Evolutionary conservation across 345 rosid species (phyloP).

Genomic region (Populus deltoides): DNA sequence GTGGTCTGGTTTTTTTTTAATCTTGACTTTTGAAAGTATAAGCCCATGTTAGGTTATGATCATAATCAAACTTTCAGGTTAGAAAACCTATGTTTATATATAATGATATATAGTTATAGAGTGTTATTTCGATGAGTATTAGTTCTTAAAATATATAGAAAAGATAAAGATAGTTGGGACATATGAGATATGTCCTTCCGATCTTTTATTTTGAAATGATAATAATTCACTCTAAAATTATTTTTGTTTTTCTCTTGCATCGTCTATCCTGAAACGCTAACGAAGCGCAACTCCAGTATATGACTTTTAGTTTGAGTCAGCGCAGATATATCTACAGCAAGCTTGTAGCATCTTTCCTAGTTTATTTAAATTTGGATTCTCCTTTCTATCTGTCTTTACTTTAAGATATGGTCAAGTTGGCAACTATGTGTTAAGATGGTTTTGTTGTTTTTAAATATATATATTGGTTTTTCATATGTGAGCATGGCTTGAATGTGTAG

Average conservation of each 20-base stretch:
- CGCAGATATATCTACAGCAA: not conserved
- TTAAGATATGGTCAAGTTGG: not conserved
- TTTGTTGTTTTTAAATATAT: not conserved
- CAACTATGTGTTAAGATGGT: not conserved
- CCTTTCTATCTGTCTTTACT: not conserved
- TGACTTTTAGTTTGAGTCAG: not conserved
- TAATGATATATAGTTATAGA: not conserved
- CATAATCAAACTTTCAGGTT: not conserved
- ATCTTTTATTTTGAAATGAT: no score
- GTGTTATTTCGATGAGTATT: not conserved
- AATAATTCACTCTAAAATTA: no score
- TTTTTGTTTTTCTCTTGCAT: not conserved
- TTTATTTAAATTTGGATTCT: not conserved
- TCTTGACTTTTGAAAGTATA: not conserved
- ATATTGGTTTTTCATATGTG: not conserved
- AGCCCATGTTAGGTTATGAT: not conserved
- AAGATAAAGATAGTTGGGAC: no score
- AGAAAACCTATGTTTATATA: not conserved
- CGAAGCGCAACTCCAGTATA: no score
- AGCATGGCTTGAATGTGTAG: conserved; percentile 26
- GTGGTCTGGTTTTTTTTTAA: no score
- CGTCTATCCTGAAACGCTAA: not conserved
- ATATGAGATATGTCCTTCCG: no score
- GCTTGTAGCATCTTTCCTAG: not conserved
- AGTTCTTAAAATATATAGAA: not conserved